Conservation (phyloP, 2,329 filamentous ascomycete species). For the Cladosporium sp. region DNA sequence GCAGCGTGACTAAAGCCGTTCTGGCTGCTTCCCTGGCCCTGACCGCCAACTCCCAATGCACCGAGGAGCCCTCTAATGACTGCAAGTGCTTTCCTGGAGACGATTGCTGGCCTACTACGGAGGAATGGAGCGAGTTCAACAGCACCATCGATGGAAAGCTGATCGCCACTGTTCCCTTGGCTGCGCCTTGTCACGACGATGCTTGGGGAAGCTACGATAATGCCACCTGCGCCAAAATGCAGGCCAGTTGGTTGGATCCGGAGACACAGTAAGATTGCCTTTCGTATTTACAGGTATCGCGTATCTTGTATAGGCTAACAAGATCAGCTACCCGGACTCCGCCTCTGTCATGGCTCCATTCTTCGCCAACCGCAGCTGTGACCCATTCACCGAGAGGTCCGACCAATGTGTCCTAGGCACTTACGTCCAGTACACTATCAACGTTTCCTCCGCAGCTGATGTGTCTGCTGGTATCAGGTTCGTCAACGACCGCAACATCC, state of each 20-base stretch:
- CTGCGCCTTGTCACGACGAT: constrained; percentile 47
- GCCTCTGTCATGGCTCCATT: constrained; percentile 38
- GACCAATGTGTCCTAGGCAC: constrained; percentile 41
- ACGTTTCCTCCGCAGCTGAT: constrained; percentile 25
- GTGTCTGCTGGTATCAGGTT: constrained; percentile 33
- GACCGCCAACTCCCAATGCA: background rate
- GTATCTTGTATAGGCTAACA: background rate
- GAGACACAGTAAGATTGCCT: constrained; percentile 6
- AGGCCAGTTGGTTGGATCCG: constrained; percentile 4
- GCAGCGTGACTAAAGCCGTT: background rate
- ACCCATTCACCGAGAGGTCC: constrained; percentile 34
- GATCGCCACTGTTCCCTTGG: constrained; percentile 51
- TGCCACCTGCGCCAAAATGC: constrained; percentile 1
- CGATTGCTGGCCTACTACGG: constrained; percentile 47
- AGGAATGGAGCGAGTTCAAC: constrained; percentile 50
- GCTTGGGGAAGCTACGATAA: constrained; percentile 2
- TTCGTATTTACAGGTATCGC: background rate
- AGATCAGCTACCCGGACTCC: constrained; percentile 27
- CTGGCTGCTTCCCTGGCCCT: background rate
- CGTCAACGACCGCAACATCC: constrained; percentile 45
- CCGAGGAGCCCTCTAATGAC: background rate
- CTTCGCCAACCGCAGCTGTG: constrained; percentile 37
- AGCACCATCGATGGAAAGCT: constrained; percentile 47
- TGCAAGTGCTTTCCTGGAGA: constrained; percentile 48
- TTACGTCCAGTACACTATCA: constrained; percentile 33